Evolutionary conservation across 176 grass and related monocot genomes (phyloP), one percentile per base, ranked within the genome.

Genomic region (Musa beccarii): DNA sequence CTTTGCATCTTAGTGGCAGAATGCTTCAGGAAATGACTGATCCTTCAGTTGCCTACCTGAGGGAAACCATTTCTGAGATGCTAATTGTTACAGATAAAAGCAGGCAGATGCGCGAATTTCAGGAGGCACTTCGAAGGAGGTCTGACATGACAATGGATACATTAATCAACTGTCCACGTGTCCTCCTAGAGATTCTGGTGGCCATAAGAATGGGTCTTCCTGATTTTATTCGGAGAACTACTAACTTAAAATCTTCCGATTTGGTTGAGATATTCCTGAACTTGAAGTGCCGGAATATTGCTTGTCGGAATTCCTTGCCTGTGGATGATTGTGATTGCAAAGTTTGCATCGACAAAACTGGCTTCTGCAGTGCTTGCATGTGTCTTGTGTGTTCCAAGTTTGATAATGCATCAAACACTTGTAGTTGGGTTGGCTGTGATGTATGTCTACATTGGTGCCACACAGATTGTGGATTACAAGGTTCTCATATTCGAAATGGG

Each of bases 21-120:
- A 93, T 98, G 90, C 90, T 98, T 93, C 90, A 91, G 76, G 90
- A 93, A 80, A 98, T 98, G 95, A 91, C 90, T 49, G 86, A 85
- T 26, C 89, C 79, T 80, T 98, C 95, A 76, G 79, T 91, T 79
- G 79, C 80, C 71, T 98, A 89, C 79, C 72, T 98, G 77, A 98
- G 84, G 84, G 82, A 98, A 74, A 84, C 90, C 22, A 93, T 98
- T 79, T 89, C 80, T 89, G 95, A 98, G 21, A 89, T 93, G 77
- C 80, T 98, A 76, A 80, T 80, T 8, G 79, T 78, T 85, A 68
- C 78, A 76, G 82, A 89, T 57, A 93, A 87, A 93, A 93, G 71
- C 79, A 80, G 78, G 21, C 80, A 93, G 21, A 70, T 89, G 75
- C 51, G 63, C 86, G 72, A 79, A 71, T 79, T 93, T 57, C 90